Evolutionary conservation across 2,329 filamentous ascomycete species (phyloP), one percentile per base, ranked within the genome.

Genomic region (Colletotrichum neosansevieriae): DNA sequence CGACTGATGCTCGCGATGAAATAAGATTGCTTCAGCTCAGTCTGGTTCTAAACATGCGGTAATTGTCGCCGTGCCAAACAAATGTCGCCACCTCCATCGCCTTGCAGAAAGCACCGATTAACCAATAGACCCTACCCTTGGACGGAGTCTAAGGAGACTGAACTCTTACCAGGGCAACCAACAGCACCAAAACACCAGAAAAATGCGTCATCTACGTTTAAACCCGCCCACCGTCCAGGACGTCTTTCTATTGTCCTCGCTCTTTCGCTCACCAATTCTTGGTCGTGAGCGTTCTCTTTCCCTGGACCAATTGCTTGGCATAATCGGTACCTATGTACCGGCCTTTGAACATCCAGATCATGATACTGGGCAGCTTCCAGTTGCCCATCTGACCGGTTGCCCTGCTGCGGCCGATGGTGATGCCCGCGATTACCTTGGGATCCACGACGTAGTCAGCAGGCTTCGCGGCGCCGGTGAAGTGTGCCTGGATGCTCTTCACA

Each of bases 331-430:
- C 70, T 17, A 80, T 65, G 21, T 74, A 75, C 54, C 75, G 73
- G 4, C 78, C 78, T 51, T 80, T 80, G n/a, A 76, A 72, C 51
- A 74, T 75, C 2, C 74, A 74, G 2, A 79, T 76, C 38, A 77
- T 50, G 58, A 78, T 73, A 1, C 76, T 74, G 36, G 73, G 76
- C 13, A 79, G 58, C 61, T 71, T 78, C 76, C 77, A 80, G 36
- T 70, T 75, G 2, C 75, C 76, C 49, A 79, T 73, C 47, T 80
- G 77, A 0, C 78, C 78, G 1, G 75, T 76, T 0, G 76, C 77
- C 12, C 78, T 76, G 67, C 76, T 78, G 57, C 78, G 76, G 1
- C 82, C 83, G 12, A 84, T 61, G 1, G 81, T 82, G 29, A 83
- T 67, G 4, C 68, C 80, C n/a, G 78, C 73, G 63, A 79, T 71